These are phyloP conservation scores for Teratosphaeria gauchensis DNA, from an alignment of 2,329 filamentous ascomycete genomes.

Conservation along the genomic window DNA sequence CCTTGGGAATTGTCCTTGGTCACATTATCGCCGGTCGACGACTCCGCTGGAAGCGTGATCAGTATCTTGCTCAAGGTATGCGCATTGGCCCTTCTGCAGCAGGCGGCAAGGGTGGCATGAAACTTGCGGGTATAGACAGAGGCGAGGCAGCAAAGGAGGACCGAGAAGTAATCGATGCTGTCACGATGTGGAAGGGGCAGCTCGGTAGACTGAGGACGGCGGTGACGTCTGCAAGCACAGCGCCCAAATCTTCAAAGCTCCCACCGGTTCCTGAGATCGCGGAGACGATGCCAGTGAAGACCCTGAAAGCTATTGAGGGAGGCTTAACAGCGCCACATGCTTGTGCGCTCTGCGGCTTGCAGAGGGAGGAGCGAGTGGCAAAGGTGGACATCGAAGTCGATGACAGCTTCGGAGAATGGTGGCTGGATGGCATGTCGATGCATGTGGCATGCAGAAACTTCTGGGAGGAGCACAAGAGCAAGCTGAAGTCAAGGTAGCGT, in stretches of 20 bases:
- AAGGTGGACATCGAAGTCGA: conserved; percentile 69
- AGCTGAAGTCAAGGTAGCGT: conserved; percentile 55
- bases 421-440: conserved; percentile 59
- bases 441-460: conserved; percentile 62
- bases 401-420: conserved; percentile 95
- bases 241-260: conserved; percentile 7
- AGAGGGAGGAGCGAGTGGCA: conserved; percentile 70
- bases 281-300: conserved; percentile 58
- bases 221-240: conserved; percentile 44
- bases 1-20: conserved; percentile 58
- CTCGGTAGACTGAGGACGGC: conserved; percentile 65
- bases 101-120: conserved; percentile 73
- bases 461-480: conserved; percentile 67
- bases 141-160: conserved; percentile 74
- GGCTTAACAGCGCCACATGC: conserved; percentile 63
- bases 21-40: conserved; percentile 77
- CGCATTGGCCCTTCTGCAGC: conserved; percentile 67
- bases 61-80: conserved; percentile 76
- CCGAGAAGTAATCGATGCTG: conserved; percentile 69
- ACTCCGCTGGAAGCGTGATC: conserved; percentile 83
- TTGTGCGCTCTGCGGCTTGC: conserved; percentile 80
- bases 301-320: conserved; percentile 51
- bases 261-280: conserved; percentile 57
- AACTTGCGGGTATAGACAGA: conserved; percentile 76
- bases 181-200: conserved; percentile 64